Evolutionary conservation across 495 filamentous ascomycete genomes (phyloP), one percentile per base, ranked within the genome.

Genomic region (Opeltia flavorubescens): DNA sequence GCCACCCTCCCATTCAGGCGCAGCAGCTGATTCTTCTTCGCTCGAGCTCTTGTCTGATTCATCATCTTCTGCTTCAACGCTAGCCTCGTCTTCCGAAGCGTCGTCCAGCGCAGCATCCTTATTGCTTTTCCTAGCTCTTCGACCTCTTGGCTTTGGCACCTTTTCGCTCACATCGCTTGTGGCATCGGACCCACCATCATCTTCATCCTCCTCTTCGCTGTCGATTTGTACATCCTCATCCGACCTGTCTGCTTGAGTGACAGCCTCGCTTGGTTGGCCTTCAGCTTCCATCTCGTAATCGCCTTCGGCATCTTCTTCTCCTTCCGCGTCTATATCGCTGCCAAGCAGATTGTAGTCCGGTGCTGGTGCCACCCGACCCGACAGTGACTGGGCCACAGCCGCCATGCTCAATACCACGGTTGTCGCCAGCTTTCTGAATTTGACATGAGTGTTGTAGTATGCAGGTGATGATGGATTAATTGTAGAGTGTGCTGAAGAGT

Each of bases 21-120:
- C 84, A 1, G 70, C 75, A 31, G 83, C 83, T 53, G 84, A 89
- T 39, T 77, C 78, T 30, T 66, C 69, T 39, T 72, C 77, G 50
- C 71, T 79, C 18, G 73, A 74, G 38, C 64, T 67, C 31, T 69
- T 66, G 36, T 72, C 69, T 5, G 75, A 79, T 2, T 58, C 57
- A 38, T 65, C 66, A 24, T 59, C 69, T 26, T 67, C 71, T 7
- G 62, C 60, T 24, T 23, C 48, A 48, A 51, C 55, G 18, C 43
- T 52, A 13, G 34, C 52, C 41, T 51, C 51, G 17, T 30, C 51
- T 33, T 51, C 43, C 18, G 51, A 54, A 45, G 26, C 33, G n/a
- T 28, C 21, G 15, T 58, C 55, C 20, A 13, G 4, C n/a, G 26
- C 35, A 5, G 27, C 47, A 17, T 53, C 51, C 26, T 30, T 26